These are phyloP conservation scores for Podaxis sp. DNA, from an alignment of 768 basidiomycete genomes.

Conservation along the genomic window DNA sequence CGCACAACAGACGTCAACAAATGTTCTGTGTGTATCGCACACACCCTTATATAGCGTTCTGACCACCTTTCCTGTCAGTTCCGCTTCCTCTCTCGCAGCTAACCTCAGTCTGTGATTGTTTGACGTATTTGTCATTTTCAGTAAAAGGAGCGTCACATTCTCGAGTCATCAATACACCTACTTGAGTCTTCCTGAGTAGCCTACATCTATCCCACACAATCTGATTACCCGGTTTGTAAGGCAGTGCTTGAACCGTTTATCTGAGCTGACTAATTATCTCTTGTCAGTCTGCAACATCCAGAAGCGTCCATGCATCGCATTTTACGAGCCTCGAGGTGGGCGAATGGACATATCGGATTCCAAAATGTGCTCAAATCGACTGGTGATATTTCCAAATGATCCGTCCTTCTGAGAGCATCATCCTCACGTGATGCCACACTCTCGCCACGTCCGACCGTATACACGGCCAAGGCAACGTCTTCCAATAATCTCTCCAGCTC, in stretches of 20 bases:
- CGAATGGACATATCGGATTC: background rate
- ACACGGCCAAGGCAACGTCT: background rate
- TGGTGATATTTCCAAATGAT: constrained; percentile 2
- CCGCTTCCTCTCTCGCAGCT: background rate
- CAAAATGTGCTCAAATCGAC: background rate
- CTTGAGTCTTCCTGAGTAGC: background rate
- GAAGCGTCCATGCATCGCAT: background rate
- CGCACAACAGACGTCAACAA: constrained; percentile 38
- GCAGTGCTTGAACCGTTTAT: background rate
- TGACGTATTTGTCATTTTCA: background rate
- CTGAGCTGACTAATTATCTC: constrained; percentile 5
- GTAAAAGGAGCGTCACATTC: background rate
- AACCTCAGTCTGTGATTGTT: background rate
- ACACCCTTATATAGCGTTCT: constrained; percentile 7
- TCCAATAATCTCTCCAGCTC: constrained; percentile 2
- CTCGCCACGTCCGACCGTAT: constrained; percentile 11
- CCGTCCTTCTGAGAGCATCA: background rate
- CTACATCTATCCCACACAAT: background rate
- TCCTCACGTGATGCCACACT: constrained; percentile 9
- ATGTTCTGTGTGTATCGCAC: constrained; percentile 13
- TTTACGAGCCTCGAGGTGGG: background rate
- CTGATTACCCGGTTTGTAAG: background rate
- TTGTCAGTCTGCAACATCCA: background rate
- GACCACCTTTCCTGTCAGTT: background rate
- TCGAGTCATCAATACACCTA: background rate